Evolutionary conservation across 1,284 basidiomycete genomes (phyloP), one percentile per base, ranked within the genome.

Genomic region (Amylostereum chailletii): DNA sequence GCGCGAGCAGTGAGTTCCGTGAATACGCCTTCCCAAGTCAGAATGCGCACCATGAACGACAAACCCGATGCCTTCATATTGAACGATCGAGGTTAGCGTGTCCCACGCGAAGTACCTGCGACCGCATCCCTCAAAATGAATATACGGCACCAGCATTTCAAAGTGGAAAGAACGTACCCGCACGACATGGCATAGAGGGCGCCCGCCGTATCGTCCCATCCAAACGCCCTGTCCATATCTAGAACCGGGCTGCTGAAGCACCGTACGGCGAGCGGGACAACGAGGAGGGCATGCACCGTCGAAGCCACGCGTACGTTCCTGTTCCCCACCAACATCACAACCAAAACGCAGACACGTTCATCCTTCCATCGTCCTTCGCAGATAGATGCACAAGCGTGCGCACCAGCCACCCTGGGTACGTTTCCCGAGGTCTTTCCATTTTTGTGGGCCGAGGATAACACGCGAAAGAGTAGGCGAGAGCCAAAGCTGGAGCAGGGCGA

Each of bases 101-200:
- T 86, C 83, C 81, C 81, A 86, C 27, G 83, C 51, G 60, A 86
- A 85, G 57, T 79, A 78, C 5, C 75, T 74, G 54, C 34, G 29
- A 46, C 32, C 26, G 46, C 46, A 32, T 36, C 50, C 6, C 41
- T n/a, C n/a, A 19, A 11, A 26, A 1, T 26, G 10, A 34, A 57
- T 9, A 47, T 7, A 5, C 9, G 10, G 26, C 36, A 34, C 6
- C 34, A 3, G 33, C 30, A 26, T 5, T n/a, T 5, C 3, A 3
- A 48, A 51, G 34, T 10, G 33, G 11, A 27, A 49, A 31, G 33
- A 27, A 67, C 75, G 52, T 52, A 81, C 75, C 77, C 81, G 46
- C 66, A 68, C 34, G 80, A 73, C 45, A 83, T 68, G 32, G 75
- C 77, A 55, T 72, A 68, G 0, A 76, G 65, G 38, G 67, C 65